A percentile compares a stretch with the other conserved stretches of the same genome.
phyloP scores from a whole-genome alignment of 2,329 filamentous ascomycete species.

The Fonsecaea pugnacius region DNA sequence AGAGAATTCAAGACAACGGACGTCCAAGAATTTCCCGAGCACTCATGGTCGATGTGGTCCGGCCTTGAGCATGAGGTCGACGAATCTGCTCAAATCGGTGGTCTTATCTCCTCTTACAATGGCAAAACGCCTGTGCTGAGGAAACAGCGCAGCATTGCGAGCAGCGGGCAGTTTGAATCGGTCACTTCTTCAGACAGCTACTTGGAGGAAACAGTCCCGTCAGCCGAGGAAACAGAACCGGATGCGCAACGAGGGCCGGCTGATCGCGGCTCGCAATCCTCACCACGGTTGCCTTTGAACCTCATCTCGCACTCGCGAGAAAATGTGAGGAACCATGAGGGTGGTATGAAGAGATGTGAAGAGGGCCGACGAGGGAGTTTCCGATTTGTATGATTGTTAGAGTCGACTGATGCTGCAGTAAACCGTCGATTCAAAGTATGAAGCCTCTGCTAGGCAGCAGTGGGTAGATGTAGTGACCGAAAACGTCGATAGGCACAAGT shows the following conservation, averaged over 20 bases:
- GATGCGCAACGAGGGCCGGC: constrained; percentile 37
- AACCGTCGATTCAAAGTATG: neutral
- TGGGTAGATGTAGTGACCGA: neutral
- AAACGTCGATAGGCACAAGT: too few species aligned
- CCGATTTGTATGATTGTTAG: constrained; percentile 38
- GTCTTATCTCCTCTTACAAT: constrained; percentile 4
- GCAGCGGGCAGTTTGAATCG: constrained; percentile 33
- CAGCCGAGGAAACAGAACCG: constrained; percentile 35
- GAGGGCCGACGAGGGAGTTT: constrained; percentile 40
- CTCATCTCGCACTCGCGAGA: constrained; percentile 31
- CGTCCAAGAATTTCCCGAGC: constrained; percentile 7
- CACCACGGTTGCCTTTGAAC: constrained; percentile 18
- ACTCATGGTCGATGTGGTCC: constrained; percentile 29
- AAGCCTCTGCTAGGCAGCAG: too few species aligned
- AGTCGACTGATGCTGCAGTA: neutral
- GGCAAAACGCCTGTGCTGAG: constrained; percentile 4
- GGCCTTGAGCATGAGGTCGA: constrained; percentile 17
- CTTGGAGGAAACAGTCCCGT: constrained; percentile 34
- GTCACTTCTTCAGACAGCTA: constrained; percentile 28
- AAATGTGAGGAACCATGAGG: constrained; percentile 24
- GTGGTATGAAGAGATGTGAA: constrained; percentile 34
- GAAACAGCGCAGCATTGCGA: constrained; percentile 22
- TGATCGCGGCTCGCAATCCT: constrained; percentile 20
- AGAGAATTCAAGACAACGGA: neutral
- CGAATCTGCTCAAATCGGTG: neutral